A percentile compares a stretch with the other conserved stretches of the same genome.
Evolutionary conservation across 345 rosid genomes (phyloP).

Genomic region (Eucalyptus dawsonii): DNA sequence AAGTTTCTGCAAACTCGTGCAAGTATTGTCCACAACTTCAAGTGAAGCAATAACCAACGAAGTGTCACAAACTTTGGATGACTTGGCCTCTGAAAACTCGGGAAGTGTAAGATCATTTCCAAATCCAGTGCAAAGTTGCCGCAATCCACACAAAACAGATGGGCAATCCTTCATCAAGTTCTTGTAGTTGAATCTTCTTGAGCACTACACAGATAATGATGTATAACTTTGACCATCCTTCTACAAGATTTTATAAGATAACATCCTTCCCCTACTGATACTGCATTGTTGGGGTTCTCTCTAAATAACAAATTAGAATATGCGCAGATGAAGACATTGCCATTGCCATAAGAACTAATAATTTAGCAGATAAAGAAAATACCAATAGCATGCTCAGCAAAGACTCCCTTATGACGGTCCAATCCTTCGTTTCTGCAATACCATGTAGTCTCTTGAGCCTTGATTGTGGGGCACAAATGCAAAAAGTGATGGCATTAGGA

Average conservation of each 20-base stretch:
- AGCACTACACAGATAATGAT: conserved; percentile 30
- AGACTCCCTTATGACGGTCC: conserved; percentile 60
- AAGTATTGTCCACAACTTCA: conserved; percentile 32
- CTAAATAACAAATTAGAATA: not conserved
- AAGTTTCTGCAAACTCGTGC: conserved; percentile 48
- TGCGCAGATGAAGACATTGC: not conserved
- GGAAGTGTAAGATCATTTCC: not conserved
- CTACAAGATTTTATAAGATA: not conserved
- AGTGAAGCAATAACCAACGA: conserved; percentile 25
- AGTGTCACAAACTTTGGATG: conserved; percentile 4
- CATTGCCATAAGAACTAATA: not conserved
- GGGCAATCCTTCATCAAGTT: conserved; percentile 55
- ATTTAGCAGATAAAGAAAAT: not conserved
- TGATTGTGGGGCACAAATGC: not conserved
- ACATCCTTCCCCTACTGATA: not conserved
- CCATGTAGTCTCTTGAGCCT: not conserved
- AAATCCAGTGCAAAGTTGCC: conserved; percentile 8
- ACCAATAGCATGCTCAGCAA: conserved; percentile 71
- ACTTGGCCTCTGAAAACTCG: conserved; percentile 1
- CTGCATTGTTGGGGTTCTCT: not conserved
- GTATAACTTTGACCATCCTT: not conserved
- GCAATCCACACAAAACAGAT: conserved; percentile 30
- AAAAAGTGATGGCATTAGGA: not conserved
- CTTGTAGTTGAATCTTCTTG: conserved; percentile 65
- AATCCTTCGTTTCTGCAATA: conserved; percentile 62